Evolutionary conservation across 352 stramenopile genomes (phyloP), one percentile per base, ranked within the genome.

Genomic region (Phytophthora parvispora): DNA sequence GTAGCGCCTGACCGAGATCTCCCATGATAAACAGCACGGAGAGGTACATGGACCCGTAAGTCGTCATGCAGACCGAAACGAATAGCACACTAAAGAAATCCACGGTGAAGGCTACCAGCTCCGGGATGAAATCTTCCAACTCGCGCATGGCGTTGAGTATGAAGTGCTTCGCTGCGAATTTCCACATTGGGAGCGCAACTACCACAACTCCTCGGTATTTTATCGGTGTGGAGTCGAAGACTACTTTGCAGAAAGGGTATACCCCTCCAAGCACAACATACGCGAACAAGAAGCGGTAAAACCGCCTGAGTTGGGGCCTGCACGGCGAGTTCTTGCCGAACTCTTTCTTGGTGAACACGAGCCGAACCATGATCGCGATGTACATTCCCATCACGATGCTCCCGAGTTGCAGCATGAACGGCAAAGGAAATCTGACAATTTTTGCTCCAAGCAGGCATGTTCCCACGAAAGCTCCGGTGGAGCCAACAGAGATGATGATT

Each of bases 61-160:
- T 69, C 7, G 42, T 51, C 42, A 69, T 62, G 54, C 63, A 70
- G 3, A 63, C 54, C 25, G 48, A 60, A 15, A 64, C 38, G 20
- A 64, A 64, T 1, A 74, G 60, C 20, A 49, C 31, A 48, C 58
- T 58, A 31, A 70, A 74, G 34, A 69, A 59, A 48, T 65, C 59
- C 3, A 74, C 53, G 4, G 58, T 64, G 66, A 74, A 58, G 9
- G 55, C 52, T 29, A 73, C 40, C 6, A 63, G 58, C 38, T 51
- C 57, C 7, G 60, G 54, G 54, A 64, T 51, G n/a, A 70, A 58
- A 32, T 70, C 63, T 31, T 71, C 28, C 18, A 66, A 18, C 16
- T 71, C 51, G 9, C 62, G 52, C 16, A 48, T 48, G 20, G 40
- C 20, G 9, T 48, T 25, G 6, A 48, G 34, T 42, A 68, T 50